Base-by-base conservation (phyloP, 2,329 filamentous ascomycete species). In the Clarireedia homoeocarpa region DNA sequence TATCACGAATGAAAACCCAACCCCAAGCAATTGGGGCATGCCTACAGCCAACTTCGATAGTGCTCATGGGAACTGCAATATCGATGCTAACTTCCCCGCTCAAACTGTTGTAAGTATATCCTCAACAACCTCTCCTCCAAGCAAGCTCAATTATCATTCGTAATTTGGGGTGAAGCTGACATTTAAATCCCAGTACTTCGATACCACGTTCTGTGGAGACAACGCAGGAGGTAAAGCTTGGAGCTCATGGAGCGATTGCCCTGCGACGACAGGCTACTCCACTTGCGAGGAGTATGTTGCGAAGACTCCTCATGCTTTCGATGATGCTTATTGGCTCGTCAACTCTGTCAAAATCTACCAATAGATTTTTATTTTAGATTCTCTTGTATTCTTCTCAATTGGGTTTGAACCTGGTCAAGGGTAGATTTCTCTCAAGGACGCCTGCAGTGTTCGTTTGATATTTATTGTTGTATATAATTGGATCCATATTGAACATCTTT, bases 121-220 rank as follows among this genome's bases (percentile, higher is more conserved):
- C 34, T 44, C 12, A 38, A 3, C 48, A 26, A 5, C 24, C 51
- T 14, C 17, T 15, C n/a, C 39, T 42, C 17, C 23, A 23, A 12
- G 40, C 10, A 17, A 24, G 9, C 9, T 14, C n/a, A 12, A 44
- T 44, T 20, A 6, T 12, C 9, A 12, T 44, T 42, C 17, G 1
- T 9, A 40, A 23, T 9, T 10, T 20, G 4, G 6, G 24, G 23
- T 23, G 12, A 20, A 44, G 48, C 26, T 50, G 17, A 39, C 9
- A 50, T 38, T 38, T 9, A 20, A 17, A 3, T 2, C 5, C 7
- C 39, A 64, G 62, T 64, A 63, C 46, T 85, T 94, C 70, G 83
- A 92, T 73, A 92, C 84, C 1, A 88, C 86, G 9, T 89, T 95
- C 71, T 96, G 91, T 71, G 91, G 91, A 39, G 83, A 86, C 66